Conservation (phyloP, 208 protist genomes). For the Naegleria lovaniensis region DNA sequence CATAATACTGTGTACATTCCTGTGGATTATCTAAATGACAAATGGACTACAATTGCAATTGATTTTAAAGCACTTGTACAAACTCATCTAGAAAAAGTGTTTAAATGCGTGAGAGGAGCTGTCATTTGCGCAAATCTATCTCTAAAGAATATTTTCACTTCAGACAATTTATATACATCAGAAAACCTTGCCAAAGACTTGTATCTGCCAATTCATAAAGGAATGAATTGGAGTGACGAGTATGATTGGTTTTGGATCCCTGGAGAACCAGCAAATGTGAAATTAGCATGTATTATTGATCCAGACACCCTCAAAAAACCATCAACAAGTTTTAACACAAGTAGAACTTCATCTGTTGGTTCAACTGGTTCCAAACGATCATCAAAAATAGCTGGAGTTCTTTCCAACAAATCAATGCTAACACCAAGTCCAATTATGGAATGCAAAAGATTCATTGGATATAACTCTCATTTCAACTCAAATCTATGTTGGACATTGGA, state of each 20-base stretch:
- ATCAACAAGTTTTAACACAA: neutral
- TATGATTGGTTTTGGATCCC: constrained; percentile 25
- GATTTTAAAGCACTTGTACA: constrained; percentile 9
- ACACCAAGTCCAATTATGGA: neutral
- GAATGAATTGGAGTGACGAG: neutral
- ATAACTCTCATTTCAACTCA: neutral
- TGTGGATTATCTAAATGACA: neutral
- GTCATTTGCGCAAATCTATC: neutral
- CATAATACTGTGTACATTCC: constrained; percentile 3
- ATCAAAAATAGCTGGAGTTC: neutral
- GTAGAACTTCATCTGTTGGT: neutral
- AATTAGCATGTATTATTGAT: constrained; percentile 18
- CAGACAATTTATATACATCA: neutral
- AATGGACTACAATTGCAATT: neutral
- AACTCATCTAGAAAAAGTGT: neutral
- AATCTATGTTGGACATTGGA: neutral
- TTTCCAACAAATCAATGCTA: neutral
- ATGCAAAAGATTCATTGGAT: neutral
- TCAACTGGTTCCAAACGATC: neutral
- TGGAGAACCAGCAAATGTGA: neutral
- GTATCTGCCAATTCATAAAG: neutral
- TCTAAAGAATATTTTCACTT: constrained; percentile 3
- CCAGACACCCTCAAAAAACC: constrained; percentile 4
- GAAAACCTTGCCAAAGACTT: neutral
- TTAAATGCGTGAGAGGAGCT: constrained; percentile 1